Evolutionary conservation across 352 stramenopile genomes (phyloP), one percentile per base, ranked within the genome.

Genomic region (Phytophthora boehmeriae): DNA sequence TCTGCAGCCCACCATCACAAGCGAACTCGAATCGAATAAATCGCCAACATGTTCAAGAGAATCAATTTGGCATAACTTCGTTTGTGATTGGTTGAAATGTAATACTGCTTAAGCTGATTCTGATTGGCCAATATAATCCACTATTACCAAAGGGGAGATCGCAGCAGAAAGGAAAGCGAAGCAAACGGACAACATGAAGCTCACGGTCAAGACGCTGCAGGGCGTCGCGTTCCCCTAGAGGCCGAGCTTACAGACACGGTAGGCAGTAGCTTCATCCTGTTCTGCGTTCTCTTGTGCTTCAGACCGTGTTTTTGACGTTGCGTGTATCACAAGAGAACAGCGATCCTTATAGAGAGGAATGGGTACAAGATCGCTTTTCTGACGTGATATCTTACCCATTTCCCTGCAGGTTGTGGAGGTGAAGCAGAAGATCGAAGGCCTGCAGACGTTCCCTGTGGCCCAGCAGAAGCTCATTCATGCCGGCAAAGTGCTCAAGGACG

Each of bases 381-480:
- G 19, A 68, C 35, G n/a, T 10, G n/a, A 34, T 41, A 39, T 57
- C 9, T 58, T 67, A 25, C 8, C 16, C n/a, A 48, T 43, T 13
- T 42, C 22, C 10, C n/a, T 59, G 52, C 64, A 96, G 83, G 86
- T 96, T 17, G 73, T 69, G 10, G 73, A 71, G 2, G 85, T 92
- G 1, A 96, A 96, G 55, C 63, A 74, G 54, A 94, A 92, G 70
- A 95, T 96, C 53, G 72, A 96, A 52, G 72, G 67, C 11, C 44
- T 79, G 54, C 85, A 96, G 56, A 78, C 68, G 59, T 94, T 92
- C 47, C 72, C 85, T 4, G 81, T 81, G 28, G 60, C 74, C 0
- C 76, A 91, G 63, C 86, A 95, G 62, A 95, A 95, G 67, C 83
- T 96, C 44, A 96, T 96, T 51, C 84, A 96, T 54, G 83, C 85